Evolutionary conservation across 164 flowering plant genomes (phyloP).

Genomic region (Echeveria elegans): DNA sequence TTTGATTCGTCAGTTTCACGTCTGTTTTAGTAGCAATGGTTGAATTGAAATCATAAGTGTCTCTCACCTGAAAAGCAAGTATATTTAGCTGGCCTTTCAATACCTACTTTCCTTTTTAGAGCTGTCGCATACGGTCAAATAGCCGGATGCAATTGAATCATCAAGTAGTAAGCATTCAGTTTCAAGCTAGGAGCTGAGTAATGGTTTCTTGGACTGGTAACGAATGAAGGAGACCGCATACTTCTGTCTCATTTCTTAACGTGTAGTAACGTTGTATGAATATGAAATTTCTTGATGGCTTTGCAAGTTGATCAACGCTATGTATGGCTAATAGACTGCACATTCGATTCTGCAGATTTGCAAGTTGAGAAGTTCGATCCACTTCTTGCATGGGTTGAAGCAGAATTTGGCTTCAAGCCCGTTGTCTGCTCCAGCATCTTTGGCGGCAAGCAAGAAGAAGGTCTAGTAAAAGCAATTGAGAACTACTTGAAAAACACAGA

Average conservation of each 20-base stretch:
- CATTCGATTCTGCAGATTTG: slow-evolving; percentile 35
- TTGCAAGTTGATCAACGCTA: neutral
- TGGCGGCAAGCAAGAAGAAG: slow-evolving; percentile 88
- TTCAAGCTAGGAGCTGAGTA: neutral
- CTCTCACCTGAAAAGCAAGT: neutral
- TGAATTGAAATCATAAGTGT: neutral
- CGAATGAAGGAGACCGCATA: neutral
- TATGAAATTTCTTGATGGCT: neutral
- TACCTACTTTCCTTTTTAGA: neutral
- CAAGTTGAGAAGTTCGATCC: slow-evolving; percentile 89
- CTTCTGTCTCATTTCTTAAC: neutral
- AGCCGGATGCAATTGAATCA: neutral
- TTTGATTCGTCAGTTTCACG: neutral
- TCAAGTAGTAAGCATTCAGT: neutral
- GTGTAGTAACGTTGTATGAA: neutral
- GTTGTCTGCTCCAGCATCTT: slow-evolving; percentile 63
- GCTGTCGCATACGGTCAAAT: neutral
- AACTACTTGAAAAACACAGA: slow-evolving; percentile 51
- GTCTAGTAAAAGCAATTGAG: slow-evolving; percentile 57
- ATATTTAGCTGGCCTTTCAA: neutral
- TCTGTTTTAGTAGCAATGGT: neutral
- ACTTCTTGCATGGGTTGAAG: slow-evolving; percentile 68
- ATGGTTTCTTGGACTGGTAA: neutral
- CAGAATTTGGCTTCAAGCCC: slow-evolving; percentile 83
- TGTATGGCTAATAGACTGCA: neutral